Percentiles rank a stretch among this genome's conserved stretches.
Evolutionary conservation across 2,329 filamentous ascomycete genomes (phyloP).

Genomic region (Lecanosticta acicola): DNA sequence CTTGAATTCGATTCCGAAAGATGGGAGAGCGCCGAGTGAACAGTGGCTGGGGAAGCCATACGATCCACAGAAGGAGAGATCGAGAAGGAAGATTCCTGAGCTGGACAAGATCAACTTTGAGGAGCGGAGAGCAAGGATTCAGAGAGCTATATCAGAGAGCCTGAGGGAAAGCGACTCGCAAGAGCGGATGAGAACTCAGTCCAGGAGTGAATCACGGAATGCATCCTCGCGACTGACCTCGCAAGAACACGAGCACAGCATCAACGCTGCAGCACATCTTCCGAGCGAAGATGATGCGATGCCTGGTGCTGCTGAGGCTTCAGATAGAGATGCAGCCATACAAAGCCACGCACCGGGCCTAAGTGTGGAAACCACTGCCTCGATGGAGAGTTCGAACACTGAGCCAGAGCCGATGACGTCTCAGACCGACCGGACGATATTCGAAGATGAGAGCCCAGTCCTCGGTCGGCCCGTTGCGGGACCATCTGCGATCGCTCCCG

Average conservation of each 20-base stretch:
- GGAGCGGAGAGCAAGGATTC: slow-evolving; percentile 72
- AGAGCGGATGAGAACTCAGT: slow-evolving; percentile 38
- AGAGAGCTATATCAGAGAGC: slow-evolving; percentile 79
- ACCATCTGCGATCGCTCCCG: slow-evolving; percentile 7
- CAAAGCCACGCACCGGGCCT: slow-evolving; percentile 14
- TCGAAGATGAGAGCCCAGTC: slow-evolving; percentile 57
- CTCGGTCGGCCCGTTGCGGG: slow-evolving; percentile 47
- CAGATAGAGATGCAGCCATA: background rate
- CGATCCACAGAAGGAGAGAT: slow-evolving; percentile 57
- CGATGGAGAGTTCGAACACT: slow-evolving; percentile 11
- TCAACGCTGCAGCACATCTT: background rate
- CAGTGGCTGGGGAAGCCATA: slow-evolving; percentile 69
- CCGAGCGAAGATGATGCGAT: background rate
- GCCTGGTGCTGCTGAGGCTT: background rate
- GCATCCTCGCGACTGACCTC: slow-evolving; percentile 12
- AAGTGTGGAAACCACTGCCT: slow-evolving; percentile 24
- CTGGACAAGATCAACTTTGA: slow-evolving; percentile 78
- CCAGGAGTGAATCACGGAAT: slow-evolving; percentile 19
- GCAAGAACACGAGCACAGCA: slow-evolving; percentile 7
- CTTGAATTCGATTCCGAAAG: slow-evolving; percentile 38
- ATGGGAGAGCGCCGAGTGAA: slow-evolving; percentile 40
- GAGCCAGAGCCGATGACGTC: slow-evolving; percentile 28
- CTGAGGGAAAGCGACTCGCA: slow-evolving; percentile 57
- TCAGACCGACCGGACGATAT: slow-evolving; percentile 38
- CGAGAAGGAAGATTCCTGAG: slow-evolving; percentile 48